A percentile compares a stretch with the other conserved stretches of the same genome.
phyloP scores from a whole-genome alignment of 768 basidiomycete species.

The Suillus hirtellus region DNA sequence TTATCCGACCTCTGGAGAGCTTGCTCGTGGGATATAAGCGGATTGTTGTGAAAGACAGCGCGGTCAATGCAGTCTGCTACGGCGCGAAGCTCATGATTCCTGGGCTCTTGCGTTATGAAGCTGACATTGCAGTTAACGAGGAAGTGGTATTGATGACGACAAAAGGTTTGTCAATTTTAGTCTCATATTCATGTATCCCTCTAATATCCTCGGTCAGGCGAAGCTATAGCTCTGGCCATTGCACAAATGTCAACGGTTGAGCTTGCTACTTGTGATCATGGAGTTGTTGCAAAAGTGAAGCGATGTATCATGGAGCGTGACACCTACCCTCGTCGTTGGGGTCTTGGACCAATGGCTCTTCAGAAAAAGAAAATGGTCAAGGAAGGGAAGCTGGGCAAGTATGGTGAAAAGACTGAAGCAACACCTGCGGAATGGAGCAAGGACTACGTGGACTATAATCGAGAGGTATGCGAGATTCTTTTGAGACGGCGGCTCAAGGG shows the following conservation, averaged over 20 bases:
- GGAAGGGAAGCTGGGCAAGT: slow-evolving; percentile 95
- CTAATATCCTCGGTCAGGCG: slow-evolving; percentile 47
- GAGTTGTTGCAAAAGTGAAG: slow-evolving; percentile 98
- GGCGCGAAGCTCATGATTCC: slow-evolving; percentile 99
- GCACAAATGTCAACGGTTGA: slow-evolving; percentile 99
- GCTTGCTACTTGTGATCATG: slow-evolving; percentile 96
- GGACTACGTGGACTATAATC: slow-evolving; percentile 92
- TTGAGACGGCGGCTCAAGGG: slow-evolving; percentile 13
- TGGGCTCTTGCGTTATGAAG: slow-evolving; percentile 93
- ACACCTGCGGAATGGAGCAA: slow-evolving; percentile 91
- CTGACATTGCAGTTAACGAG: slow-evolving; percentile 91
- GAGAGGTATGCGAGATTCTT: slow-evolving; percentile 48
- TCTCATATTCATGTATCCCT: neutral
- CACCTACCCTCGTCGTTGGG: slow-evolving; percentile 97
- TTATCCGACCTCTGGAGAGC: slow-evolving; percentile 91
- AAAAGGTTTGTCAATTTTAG: slow-evolving; percentile 60
- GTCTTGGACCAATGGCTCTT: slow-evolving; percentile 93
- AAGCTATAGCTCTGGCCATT: slow-evolving; percentile 92
- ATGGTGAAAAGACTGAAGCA: slow-evolving; percentile 84
- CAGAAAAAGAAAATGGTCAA: slow-evolving; percentile 99
- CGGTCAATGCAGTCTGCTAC: slow-evolving; percentile 99
- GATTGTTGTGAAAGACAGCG: slow-evolving; percentile 98
- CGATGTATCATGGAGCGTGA: slow-evolving; percentile 99
- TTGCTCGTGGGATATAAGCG: slow-evolving; percentile 96
- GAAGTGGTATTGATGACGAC: slow-evolving; percentile 99